Evolutionary conservation across 176 grass and related monocot species (phyloP), one percentile per base, ranked within the genome.

Genomic region (Juncus effusus): DNA sequence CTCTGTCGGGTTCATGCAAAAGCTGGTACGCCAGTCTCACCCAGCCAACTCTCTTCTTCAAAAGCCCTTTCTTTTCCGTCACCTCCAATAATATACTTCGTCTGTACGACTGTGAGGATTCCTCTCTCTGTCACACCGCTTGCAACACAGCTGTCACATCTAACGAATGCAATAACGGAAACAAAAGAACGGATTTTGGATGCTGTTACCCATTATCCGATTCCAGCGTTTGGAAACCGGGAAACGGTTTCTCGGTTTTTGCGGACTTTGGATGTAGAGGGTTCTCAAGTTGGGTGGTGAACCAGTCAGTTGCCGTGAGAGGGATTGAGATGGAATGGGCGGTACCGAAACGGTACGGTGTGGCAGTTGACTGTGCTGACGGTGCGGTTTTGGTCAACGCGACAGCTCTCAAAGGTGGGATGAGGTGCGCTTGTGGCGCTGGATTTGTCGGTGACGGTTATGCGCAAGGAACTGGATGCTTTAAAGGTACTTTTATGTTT

Each of bases 121-220:
- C 91, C 37, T 96, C 87, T 0, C 78, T 96, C 45, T 96, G 91
- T 41, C 79, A 64, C 47, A 61, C 64, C 10, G 78, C 82, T 9
- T 97, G 93, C 40, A 77, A 83, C 5, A 67, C 38, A 14, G 62
- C 85, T 6, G 63, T 59, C 40, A 7, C 66, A 28, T 66, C 54
- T 10, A 14, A 41, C 1, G 51, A 45, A 5, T 63, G 45, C 14
- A 28, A 4, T 4, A 54, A 57, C 11, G 15, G 52, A 36, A 79
- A 61, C 44, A 78, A 75, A 11, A 62, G 62, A 15, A 84, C 76
- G 5, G 63, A 69, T 75, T 78, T 77, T 6, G 88, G 93, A 0
- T 97, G 93, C 75, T 97, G 93, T 70, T 92, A 92, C 74, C 93
- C 85, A 13, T 76, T 92, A 10, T 97, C 88, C 6, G 93, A 97